Percentiles rank a stretch among this genome's conserved stretches.
phyloP scores from a whole-genome alignment of 495 filamentous ascomycete genomes.

The Beverwykella pulmonaria region DNA sequence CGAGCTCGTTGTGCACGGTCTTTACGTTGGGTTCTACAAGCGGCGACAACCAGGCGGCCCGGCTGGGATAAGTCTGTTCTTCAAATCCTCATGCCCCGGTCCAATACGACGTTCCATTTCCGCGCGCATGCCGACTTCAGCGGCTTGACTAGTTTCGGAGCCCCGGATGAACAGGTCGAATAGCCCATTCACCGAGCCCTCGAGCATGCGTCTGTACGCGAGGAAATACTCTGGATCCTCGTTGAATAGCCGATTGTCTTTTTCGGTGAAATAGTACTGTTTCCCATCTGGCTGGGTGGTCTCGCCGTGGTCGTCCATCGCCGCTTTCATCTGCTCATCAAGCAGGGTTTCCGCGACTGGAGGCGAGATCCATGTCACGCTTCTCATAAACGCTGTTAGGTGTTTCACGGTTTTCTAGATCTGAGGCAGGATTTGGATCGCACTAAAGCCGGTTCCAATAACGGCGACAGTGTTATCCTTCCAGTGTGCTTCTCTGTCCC shows the following conservation, averaged over 20 bases:
- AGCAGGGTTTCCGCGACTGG: not conserved
- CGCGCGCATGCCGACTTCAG: not conserved
- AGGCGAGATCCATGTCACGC: conserved; percentile 13
- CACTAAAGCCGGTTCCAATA: conserved; percentile 8
- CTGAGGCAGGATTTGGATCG: conserved; percentile 20
- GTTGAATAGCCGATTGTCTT: conserved; percentile 4
- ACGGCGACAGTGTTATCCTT: conserved; percentile 17
- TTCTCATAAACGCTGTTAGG: conserved; percentile 9
- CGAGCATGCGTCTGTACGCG: conserved; percentile 2
- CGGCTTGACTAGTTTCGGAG: conserved; percentile 8
- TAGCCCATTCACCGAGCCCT: conserved; percentile 1
- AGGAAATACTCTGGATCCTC: conserved; percentile 13
- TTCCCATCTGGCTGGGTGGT: conserved; percentile 1
- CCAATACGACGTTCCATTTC: conserved; percentile 10
- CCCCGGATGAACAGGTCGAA: conserved; percentile 12
- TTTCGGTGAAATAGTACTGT: conserved; percentile 16
- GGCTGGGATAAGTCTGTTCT: conserved; percentile 2
- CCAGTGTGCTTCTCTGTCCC: conserved; percentile 5
- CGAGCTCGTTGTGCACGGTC: not conserved
- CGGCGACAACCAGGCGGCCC: conserved; percentile 8
- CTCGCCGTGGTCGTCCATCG: not conserved
- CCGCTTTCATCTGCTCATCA: not conserved
- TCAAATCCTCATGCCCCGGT: conserved; percentile 9
- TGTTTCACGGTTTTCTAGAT: conserved; percentile 16
- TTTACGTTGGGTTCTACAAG: conserved; percentile 10